Conservation (phyloP, 352 stramenopile genomes). For the Globisporangium iwayamae region DNA sequence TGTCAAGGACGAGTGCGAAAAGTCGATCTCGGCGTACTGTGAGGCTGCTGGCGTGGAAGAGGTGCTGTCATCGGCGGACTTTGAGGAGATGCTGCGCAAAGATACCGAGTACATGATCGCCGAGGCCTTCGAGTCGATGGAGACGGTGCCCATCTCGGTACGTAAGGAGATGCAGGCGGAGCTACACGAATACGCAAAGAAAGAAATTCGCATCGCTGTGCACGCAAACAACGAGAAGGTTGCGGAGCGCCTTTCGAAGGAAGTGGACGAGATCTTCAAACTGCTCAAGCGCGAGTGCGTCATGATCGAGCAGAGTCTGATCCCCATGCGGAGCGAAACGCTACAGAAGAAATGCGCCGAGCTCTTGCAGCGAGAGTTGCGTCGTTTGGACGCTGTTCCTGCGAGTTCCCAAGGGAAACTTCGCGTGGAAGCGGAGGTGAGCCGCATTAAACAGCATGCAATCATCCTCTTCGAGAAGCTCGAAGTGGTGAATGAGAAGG, state of each 20-base stretch:
- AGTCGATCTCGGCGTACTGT: constrained; percentile 61
- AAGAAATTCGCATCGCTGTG: constrained; percentile 68
- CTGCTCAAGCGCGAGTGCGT: constrained; percentile 51
- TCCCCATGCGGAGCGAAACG: constrained; percentile 58
- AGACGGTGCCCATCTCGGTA: constrained; percentile 39
- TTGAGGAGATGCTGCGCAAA: constrained; percentile 51
- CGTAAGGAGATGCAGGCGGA: constrained; percentile 60
- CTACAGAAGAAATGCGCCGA: constrained; percentile 50
- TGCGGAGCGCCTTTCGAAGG: constrained; percentile 34
- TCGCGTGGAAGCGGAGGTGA: constrained; percentile 47
- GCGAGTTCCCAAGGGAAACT: constrained; percentile 40
- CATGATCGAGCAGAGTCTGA: constrained; percentile 48
- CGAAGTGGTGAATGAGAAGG: constrained; percentile 68
- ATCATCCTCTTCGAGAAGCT: constrained; percentile 69
- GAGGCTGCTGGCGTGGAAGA: constrained; percentile 62
- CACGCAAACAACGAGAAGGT: constrained; percentile 75
- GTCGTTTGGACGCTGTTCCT: constrained; percentile 48
- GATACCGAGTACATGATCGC: constrained; percentile 58
- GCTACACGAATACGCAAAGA: constrained; percentile 45
- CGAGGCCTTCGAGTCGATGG: constrained; percentile 51
- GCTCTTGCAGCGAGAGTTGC: constrained; percentile 41
- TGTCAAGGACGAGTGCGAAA: constrained; percentile 54
- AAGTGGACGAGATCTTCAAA: constrained; percentile 55
- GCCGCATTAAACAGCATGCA: constrained; percentile 56
- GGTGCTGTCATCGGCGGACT: constrained; percentile 45